Conservation (phyloP, 2,329 filamentous ascomycete species). For the Escovopsis weberi region DNA sequence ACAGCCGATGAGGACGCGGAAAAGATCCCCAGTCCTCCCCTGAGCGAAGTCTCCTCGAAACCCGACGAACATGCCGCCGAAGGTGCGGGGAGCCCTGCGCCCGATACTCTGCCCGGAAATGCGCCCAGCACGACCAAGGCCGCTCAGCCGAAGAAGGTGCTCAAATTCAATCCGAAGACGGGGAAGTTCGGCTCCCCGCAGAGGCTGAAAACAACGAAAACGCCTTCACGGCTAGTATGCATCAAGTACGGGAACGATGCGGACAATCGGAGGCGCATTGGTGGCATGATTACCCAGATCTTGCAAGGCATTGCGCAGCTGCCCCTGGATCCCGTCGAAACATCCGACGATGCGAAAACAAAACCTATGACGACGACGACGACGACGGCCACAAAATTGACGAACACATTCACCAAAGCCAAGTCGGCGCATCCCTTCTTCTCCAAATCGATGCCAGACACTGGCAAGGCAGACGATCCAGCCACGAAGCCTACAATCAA, state of each 20-base stretch:
- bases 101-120: not conserved
- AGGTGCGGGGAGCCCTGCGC: constrained; percentile 1
- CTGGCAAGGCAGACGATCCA: constrained; percentile 9
- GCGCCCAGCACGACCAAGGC: constrained; percentile 5
- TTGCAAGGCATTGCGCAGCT: constrained; percentile 23
- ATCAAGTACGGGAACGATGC: constrained; percentile 45
- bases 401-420: constrained; percentile 9
- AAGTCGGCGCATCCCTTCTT: constrained; percentile 31
- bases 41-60: constrained; percentile 6
- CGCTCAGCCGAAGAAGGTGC: constrained; percentile 27
- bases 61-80: constrained; percentile 1
- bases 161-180: constrained; percentile 44
- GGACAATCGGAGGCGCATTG: constrained; percentile 32
- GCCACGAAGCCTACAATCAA: constrained; percentile 13
- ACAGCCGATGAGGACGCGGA: not conserved
- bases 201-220: constrained; percentile 29
- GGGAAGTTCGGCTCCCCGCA: constrained; percentile 50
- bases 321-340: constrained; percentile 14
- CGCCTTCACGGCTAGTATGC: constrained; percentile 30
- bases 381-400: not conserved
- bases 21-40: constrained; percentile 6
- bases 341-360: not conserved
- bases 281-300: constrained; percentile 49
- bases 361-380: not conserved
- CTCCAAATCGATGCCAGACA: constrained; percentile 17